These are phyloP conservation scores for Erythrophleum fordii DNA, from an alignment of 306 rosid species.

Conservation along the genomic window DNA sequence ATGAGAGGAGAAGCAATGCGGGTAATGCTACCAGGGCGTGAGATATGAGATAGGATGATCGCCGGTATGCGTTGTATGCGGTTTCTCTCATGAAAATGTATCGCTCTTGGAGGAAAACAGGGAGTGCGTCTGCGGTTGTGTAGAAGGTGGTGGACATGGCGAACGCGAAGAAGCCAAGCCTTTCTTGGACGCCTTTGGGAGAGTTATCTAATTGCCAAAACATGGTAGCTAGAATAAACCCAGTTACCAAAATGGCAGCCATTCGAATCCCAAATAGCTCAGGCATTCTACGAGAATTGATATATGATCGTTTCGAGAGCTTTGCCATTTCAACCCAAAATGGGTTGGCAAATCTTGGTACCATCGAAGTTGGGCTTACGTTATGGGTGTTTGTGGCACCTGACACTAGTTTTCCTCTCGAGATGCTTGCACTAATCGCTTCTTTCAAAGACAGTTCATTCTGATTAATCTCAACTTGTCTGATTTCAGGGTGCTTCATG, in stretches of 20 bases:
- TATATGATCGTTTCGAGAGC: neutral
- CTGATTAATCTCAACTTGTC: neutral
- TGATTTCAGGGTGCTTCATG: slow-evolving; percentile 37
- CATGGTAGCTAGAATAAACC: slow-evolving; percentile 49
- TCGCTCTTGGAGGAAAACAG: slow-evolving; percentile 71
- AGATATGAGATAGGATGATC: slow-evolving; percentile 66
- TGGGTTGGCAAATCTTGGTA: slow-evolving; percentile 3
- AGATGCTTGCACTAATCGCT: slow-evolving; percentile 71
- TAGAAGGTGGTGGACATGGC: slow-evolving; percentile 15
- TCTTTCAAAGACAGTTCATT: slow-evolving; percentile 51
- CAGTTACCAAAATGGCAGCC: slow-evolving; percentile 63
- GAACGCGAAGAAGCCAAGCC: neutral
- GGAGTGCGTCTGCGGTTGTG: slow-evolving; percentile 61
- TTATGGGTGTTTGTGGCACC: slow-evolving; percentile 51
- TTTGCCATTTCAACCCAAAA: neutral
- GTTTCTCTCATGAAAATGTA: slow-evolving; percentile 78
- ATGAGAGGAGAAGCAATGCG: slow-evolving; percentile 47
- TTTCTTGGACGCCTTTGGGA: neutral
- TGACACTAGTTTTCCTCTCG: slow-evolving; percentile 66
- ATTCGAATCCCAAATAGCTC: slow-evolving; percentile 63
- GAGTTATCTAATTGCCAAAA: slow-evolving; percentile 8
- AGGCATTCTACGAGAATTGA: slow-evolving; percentile 37
- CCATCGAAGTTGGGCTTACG: slow-evolving; percentile 41
- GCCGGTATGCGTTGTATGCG: slow-evolving; percentile 63
- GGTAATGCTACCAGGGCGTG: slow-evolving; percentile 54